Base-by-base conservation (phyloP, 768 basidiomycete species). In the Leccinellum luteum region DNA sequence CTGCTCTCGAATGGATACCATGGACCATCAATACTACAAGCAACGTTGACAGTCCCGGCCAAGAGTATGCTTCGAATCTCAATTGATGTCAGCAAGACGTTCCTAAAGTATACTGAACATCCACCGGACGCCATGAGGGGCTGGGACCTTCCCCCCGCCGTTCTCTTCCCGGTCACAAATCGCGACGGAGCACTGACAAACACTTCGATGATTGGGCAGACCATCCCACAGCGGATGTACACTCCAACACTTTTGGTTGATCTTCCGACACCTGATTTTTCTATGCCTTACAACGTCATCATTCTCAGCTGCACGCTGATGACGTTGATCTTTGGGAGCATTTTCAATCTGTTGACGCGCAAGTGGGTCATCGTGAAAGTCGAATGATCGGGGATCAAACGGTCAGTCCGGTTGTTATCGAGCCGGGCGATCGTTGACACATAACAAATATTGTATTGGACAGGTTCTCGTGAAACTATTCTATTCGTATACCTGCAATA, bases 281-380 rank as follows among this genome's bases (percentile, higher is more conserved):
- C 92, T 72, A 98, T 98, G 97, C 97, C 97, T 1, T 98, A 98
- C 77, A 99, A 98, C 75, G 96, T 98, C 48, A 98, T 98, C 73
- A 98, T 98, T 66, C 89, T 98, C 78, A 94, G 84, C 57, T 92
- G 89, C 68, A 94, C 93, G 10, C 76, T 98, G 43, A 82, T 97
- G 52, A 94, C 95, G 48, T 84, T 97, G 61, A 85, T 95, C 54
- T 98, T 99, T 73, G 97, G 96, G 56, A 91, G 85, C 65, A 74
- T 96, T 48, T 94, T 98, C 75, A 98, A 98, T 66, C 70, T 86
- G 50, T 74, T 98, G 72, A 91, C 91, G 48, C 75, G 96, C 60
- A 81, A 82, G 65, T 93, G 94, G 79, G 83, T 87, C n/a, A 75
- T 89, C 17, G 69, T 81, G 34, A 64, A 72, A 19, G 23, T 80